Evolutionary conservation across 2,329 filamentous ascomycete genomes (phyloP), one percentile per base, ranked within the genome.

Genomic region (Tolypocladium pustulatum): DNA sequence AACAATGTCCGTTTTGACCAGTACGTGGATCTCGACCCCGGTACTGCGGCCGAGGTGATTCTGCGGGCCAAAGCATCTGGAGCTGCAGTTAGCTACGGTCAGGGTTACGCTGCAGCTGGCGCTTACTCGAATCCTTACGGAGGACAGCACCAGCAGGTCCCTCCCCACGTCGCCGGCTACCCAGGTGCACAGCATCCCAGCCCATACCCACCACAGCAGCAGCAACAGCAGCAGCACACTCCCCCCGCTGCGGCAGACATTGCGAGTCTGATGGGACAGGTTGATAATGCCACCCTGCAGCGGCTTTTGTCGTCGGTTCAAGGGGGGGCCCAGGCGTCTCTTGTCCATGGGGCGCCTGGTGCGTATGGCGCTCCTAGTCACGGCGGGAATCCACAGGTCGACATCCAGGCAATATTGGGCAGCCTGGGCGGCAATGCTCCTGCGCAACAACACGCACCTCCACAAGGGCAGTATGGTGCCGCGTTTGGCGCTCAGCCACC

Each of bases 1-100:
- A 83, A 83, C 65, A 91, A 90, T 63, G 86, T 95, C 60, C 84
- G 86, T 51, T 97, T 90, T 69, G 90, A 96, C 65, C 88, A 95
- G 69, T 97, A 97, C 70, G 83, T 88, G 59, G 86, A 92, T 65
- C 80, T 97, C 2, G 88, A 95, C 40, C 89, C 91, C 0, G 73
- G 77, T 7, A 85, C 91, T 53, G 91, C 90, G 4, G 90, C 89
- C 20, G 90, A 95, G 65, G 83, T 97, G 20, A 88, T 96, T 59
- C 71, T 87, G 49, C 84, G 90, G 60, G 83, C 87, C 56, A 92
- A 89, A 70, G 73, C 76, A 13, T 69, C 71, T 2, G 66, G 49
- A 2, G 20, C 67, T 13, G 63, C 61, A 6, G 62, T 67, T 40
- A 65, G 61, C 61, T 71, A 73, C 56, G 62, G 64, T 20, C 70